A percentile compares a stretch with the other conserved stretches of the same genome.
Evolutionary conservation across 2,329 filamentous ascomycete species (phyloP).

Genomic region (Ilyonectria mors-panacis): DNA sequence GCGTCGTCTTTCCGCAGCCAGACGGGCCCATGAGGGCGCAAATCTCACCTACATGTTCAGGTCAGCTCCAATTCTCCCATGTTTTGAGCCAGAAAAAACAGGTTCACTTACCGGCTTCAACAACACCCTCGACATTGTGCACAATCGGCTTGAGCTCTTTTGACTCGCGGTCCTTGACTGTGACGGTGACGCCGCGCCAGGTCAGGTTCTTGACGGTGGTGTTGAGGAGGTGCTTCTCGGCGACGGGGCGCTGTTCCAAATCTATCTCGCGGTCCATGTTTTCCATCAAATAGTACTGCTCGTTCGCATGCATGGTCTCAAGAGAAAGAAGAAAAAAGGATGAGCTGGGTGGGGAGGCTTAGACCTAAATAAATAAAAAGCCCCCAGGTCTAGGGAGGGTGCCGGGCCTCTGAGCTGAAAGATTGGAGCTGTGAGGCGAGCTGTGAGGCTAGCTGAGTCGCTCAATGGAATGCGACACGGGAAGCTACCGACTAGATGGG

Average conservation of each 20-base stretch:
- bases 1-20: slow-evolving; percentile 84
- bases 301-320: background rate
- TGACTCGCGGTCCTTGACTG: slow-evolving; percentile 79
- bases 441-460: too few relatives aligned
- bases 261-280: slow-evolving; percentile 39
- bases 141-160: slow-evolving; percentile 76
- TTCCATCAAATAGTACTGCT: slow-evolving; percentile 12
- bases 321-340: background rate
- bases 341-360: background rate
- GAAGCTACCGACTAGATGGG: too few relatives aligned
- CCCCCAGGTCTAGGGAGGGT: background rate
- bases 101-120: slow-evolving; percentile 68
- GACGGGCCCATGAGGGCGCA: slow-evolving; percentile 86
- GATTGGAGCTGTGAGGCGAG: too few relatives aligned
- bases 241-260: slow-evolving; percentile 44
- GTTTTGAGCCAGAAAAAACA: background rate
- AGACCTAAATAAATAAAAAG: slow-evolving; percentile 9
- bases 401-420: too few relatives aligned
- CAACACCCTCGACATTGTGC: slow-evolving; percentile 72
- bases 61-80: background rate
- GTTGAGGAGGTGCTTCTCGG: slow-evolving; percentile 71
- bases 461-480: too few relatives aligned
- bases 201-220: slow-evolving; percentile 74
- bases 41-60: slow-evolving; percentile 69
- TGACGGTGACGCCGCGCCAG: slow-evolving; percentile 78